phyloP scores from a whole-genome alignment of 768 basidiomycete genomes.

The Boletellus sp. region DNA sequence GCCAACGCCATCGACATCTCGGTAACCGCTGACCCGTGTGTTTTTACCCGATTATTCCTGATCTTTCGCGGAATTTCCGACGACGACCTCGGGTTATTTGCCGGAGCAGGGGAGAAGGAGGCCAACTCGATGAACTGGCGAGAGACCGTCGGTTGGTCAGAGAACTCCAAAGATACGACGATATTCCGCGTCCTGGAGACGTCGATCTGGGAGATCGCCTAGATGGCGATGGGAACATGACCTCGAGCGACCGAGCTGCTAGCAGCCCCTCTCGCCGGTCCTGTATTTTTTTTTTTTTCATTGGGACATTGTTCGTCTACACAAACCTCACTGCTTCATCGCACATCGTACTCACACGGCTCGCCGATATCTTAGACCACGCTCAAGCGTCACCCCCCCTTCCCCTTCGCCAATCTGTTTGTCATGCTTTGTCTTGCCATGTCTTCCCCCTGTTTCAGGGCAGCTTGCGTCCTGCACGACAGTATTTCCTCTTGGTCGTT shows the following conservation, averaged over 20 bases:
- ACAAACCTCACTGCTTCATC: slow-evolving; percentile 5
- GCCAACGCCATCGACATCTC: slow-evolving; percentile 86
- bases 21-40: slow-evolving; percentile 74
- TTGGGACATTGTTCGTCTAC: slow-evolving; percentile 10
- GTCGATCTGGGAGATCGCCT: slow-evolving; percentile 70
- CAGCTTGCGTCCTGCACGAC: background rate
- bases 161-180: slow-evolving; percentile 69
- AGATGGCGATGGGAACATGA: slow-evolving; percentile 5
- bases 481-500: slow-evolving; percentile 14
- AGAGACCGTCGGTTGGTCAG: slow-evolving; percentile 75
- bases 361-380: slow-evolving; percentile 27
- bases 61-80: slow-evolving; percentile 82
- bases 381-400: slow-evolving; percentile 14
- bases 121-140: slow-evolving; percentile 80
- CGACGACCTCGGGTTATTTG: slow-evolving; percentile 72
- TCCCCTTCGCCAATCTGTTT: background rate
- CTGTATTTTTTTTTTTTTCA: slow-evolving; percentile 8
- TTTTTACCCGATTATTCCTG: slow-evolving; percentile 81
- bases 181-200: slow-evolving; percentile 79
- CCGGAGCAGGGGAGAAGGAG: slow-evolving; percentile 81
- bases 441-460: slow-evolving; percentile 7
- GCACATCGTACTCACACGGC: slow-evolving; percentile 4
- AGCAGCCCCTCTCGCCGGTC: slow-evolving; percentile 8
- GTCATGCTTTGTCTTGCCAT: slow-evolving; percentile 20
- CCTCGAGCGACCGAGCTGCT: slow-evolving; percentile 17